Percentiles rank a stretch among this genome's conserved stretches.
Conservation (phyloP, 768 basidiomycete genomes). For the Pulveroboletus sp. region DNA sequence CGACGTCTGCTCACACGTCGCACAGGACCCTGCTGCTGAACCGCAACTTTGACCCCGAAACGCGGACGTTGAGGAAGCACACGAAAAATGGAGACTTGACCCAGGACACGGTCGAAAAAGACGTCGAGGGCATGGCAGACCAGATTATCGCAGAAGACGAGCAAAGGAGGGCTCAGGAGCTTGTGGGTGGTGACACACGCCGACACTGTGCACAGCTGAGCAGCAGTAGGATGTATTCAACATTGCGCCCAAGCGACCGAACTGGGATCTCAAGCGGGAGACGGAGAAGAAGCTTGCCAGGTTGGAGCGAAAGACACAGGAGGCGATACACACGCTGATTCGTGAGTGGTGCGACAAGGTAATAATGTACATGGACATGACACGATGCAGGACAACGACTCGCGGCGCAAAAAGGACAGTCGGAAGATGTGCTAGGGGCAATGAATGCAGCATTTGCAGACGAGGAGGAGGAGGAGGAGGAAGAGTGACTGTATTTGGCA, state of each 20-base stretch:
- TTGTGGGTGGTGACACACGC: constrained; percentile 52
- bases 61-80: constrained; percentile 73
- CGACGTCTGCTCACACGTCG: constrained; percentile 14
- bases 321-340: constrained; percentile 89
- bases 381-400: constrained; percentile 66
- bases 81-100: constrained; percentile 52
- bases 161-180: constrained; percentile 77
- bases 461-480: constrained; percentile 34
- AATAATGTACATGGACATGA: constrained; percentile 8
- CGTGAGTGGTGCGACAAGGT: constrained; percentile 50
- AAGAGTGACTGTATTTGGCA: constrained; percentile 16
- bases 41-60: constrained; percentile 90
- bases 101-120: constrained; percentile 85
- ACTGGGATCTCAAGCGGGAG: constrained; percentile 95
- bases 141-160: constrained; percentile 86
- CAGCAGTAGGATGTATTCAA: constrained; percentile 81
- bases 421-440: constrained; percentile 78
- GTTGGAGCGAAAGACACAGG: constrained; percentile 88
- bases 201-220: constrained; percentile 14
- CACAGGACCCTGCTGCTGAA: constrained; percentile 53
- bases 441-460: constrained; percentile 68
- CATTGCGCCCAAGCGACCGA: constrained; percentile 94
- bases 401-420: constrained; percentile 73
- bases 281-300: constrained; percentile 87
- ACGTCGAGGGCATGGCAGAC: constrained; percentile 81